Percentiles rank a stretch among this genome's conserved stretches.
Evolutionary conservation across 1,284 basidiomycete species (phyloP).

Genomic region (Cutaneotrichosporon cutaneum): DNA sequence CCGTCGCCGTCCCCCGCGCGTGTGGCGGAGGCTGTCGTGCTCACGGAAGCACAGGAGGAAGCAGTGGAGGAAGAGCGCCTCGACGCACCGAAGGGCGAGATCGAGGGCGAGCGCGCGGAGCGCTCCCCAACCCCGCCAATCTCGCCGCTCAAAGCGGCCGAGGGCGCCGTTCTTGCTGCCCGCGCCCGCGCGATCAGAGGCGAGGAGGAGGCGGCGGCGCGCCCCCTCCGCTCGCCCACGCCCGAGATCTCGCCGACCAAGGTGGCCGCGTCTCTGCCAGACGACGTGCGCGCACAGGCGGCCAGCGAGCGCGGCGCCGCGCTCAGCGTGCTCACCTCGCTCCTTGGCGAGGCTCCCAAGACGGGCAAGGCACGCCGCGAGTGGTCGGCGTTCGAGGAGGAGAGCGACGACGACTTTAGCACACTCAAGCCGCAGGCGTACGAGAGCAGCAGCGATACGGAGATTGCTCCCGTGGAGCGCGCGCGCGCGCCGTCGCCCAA

Average conservation of each 20-base stretch:
- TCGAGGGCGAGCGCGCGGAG: neutral
- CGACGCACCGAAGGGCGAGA: neutral
- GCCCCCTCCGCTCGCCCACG: neutral
- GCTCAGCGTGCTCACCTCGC: constrained; percentile 32
- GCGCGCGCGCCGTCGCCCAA: constrained; percentile 10
- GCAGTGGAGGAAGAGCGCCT: neutral
- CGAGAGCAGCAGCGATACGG: constrained; percentile 19
- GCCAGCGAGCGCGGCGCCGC: constrained; percentile 32
- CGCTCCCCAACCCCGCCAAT: neutral
- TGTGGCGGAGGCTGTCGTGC: neutral
- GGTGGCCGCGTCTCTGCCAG: constrained; percentile 21
- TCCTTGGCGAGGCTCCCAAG: constrained; percentile 27
- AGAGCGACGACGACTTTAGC: constrained; percentile 24
- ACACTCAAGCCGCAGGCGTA: constrained; percentile 12
- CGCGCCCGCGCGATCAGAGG: neutral
- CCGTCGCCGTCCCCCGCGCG: constrained; percentile 16
- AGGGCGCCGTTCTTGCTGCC: neutral
- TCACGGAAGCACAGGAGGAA: neutral
- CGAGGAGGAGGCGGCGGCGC: neutral
- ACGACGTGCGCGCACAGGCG: constrained; percentile 25
- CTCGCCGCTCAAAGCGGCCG: neutral
- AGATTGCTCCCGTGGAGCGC: constrained; percentile 23
- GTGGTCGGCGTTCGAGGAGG: constrained; percentile 27
- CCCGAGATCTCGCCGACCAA: constrained; percentile 1
- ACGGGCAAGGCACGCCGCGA: constrained; percentile 23